Conservation (phyloP, 805 yeast species). For the Millerozyma acaciae region DNA sequence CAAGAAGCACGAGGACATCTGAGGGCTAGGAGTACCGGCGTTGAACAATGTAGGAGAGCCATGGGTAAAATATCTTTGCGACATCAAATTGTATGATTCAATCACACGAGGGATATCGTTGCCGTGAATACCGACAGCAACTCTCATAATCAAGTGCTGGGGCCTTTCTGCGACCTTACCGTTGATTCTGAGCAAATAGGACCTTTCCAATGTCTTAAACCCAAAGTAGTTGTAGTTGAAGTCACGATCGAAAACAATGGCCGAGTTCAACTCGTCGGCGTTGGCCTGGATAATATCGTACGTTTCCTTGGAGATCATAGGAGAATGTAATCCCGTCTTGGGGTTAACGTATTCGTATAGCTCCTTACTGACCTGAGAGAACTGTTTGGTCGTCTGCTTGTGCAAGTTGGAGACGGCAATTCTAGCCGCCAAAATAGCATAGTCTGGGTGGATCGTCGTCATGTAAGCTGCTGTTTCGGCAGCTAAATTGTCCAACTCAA, state of each 20-base stretch:
- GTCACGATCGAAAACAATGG: constrained; percentile 47
- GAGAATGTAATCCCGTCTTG: constrained; percentile 57
- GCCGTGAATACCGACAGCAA: constrained; percentile 58
- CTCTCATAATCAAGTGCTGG: constrained; percentile 60
- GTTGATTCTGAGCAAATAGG: constrained; percentile 50
- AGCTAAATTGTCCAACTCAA: constrained; percentile 64
- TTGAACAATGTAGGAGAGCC: constrained; percentile 62
- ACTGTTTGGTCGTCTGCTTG: constrained; percentile 87
- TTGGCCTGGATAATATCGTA: constrained; percentile 34
- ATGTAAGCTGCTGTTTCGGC: constrained; percentile 97
- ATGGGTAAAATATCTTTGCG: constrained; percentile 55
- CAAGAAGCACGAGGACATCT: constrained; percentile 60
- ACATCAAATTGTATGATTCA: constrained; percentile 58
- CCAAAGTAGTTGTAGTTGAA: constrained; percentile 58
- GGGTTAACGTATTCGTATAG: constrained; percentile 80
- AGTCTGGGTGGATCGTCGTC: constrained; percentile 98
- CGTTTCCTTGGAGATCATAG: constrained; percentile 42
- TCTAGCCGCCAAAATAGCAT: constrained; percentile 92
- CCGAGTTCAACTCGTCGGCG: constrained; percentile 42
- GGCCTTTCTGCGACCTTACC: constrained; percentile 61
- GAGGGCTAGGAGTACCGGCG: constrained; percentile 59
- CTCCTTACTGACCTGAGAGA: constrained; percentile 70
- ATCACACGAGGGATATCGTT: constrained; percentile 48
- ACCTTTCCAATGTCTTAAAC: constrained; percentile 58
- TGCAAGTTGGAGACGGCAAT: constrained; percentile 92